A percentile compares a stretch with the other conserved stretches of the same genome.
Evolutionary conservation across 2,329 filamentous ascomycete species (phyloP).

Genomic region (Stachybotrys chlorohalonatus): DNA sequence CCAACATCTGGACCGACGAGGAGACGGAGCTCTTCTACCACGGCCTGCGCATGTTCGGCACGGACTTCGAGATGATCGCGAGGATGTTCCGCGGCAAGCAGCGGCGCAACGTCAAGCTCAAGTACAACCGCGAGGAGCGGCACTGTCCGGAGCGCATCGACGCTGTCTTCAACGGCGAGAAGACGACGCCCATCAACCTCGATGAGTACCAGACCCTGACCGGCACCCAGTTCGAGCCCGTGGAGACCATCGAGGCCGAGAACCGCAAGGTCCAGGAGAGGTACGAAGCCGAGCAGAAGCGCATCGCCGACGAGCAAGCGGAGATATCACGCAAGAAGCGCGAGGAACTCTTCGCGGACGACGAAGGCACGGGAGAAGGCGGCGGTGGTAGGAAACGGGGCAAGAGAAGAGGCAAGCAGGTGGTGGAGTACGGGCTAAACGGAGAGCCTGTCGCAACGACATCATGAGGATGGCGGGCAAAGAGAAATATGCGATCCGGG

Average conservation of each 20-base stretch:
- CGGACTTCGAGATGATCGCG: constrained; percentile 73
- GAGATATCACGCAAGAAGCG: constrained; percentile 37
- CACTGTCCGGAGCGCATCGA: constrained; percentile 55
- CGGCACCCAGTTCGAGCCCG: constrained; percentile 42
- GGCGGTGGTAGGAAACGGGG: constrained; percentile 22
- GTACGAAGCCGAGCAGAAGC: constrained; percentile 34
- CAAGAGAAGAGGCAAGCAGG: constrained; percentile 22
- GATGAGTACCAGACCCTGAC: constrained; percentile 51
- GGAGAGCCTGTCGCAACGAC: constrained; percentile 23
- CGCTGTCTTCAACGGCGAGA: constrained; percentile 51
- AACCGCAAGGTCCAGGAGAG: constrained; percentile 36
- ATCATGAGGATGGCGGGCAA: constrained; percentile 5
- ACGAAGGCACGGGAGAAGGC: constrained; percentile 13
- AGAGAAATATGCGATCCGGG: constrained; percentile 4
- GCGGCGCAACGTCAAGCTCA: constrained; percentile 68
- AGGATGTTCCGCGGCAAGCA: constrained; percentile 66
- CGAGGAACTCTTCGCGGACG: constrained; percentile 39
- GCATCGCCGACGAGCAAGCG: constrained; percentile 34
- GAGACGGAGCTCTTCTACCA: constrained; percentile 71
- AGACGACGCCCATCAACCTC: constrained; percentile 48
- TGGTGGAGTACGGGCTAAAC: constrained; percentile 25
- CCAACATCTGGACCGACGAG: constrained; percentile 60
- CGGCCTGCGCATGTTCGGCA: constrained; percentile 67
- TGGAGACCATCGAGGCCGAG: constrained; percentile 48
- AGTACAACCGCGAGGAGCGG: constrained; percentile 73